These are phyloP conservation scores for Myriosclerotinia duriaeana DNA, from an alignment of 2,329 filamentous ascomycete genomes.

Conservation along the genomic window DNA sequence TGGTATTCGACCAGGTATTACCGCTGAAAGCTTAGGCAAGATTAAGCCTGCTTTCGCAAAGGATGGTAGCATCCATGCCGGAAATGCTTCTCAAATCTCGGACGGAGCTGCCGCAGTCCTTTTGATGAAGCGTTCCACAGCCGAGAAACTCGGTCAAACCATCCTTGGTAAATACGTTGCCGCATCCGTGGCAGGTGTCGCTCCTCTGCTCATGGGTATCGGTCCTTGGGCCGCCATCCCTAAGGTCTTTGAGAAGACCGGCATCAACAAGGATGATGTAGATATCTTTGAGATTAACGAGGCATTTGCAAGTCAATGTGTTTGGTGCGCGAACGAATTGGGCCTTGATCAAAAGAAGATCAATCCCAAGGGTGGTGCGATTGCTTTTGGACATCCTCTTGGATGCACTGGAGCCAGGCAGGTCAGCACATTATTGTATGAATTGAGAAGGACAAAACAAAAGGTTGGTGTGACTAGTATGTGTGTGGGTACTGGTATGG, in stretches of 20 bases:
- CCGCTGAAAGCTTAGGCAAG: slow-evolving; percentile 83
- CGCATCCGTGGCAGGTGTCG: slow-evolving; percentile 81
- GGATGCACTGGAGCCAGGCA: slow-evolving; percentile 93
- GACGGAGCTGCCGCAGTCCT: slow-evolving; percentile 94
- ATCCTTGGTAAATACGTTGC: slow-evolving; percentile 92
- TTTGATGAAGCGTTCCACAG: slow-evolving; percentile 90
- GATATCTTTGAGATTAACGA: slow-evolving; percentile 99
- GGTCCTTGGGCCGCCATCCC: slow-evolving; percentile 96
- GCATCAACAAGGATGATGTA: slow-evolving; percentile 83
- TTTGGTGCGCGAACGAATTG: slow-evolving; percentile 90
- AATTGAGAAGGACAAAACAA: slow-evolving; percentile 79
- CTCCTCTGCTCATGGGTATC: slow-evolving; percentile 91
- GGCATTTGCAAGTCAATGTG: slow-evolving; percentile 91
- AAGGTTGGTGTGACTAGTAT: slow-evolving; percentile 91
- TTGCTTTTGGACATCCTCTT: slow-evolving; percentile 92
- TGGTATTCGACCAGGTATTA: slow-evolving; percentile 81
- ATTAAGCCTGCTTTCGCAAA: slow-evolving; percentile 88
- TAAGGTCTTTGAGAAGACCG: slow-evolving; percentile 82
- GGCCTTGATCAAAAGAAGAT: slow-evolving; percentile 81
- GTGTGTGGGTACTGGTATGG: slow-evolving; percentile 97
- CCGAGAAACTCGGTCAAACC: slow-evolving; percentile 80
- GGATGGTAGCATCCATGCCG: slow-evolving; percentile 90
- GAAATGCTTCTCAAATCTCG: slow-evolving; percentile 93
- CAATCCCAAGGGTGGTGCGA: slow-evolving; percentile 95
- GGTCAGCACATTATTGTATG: slow-evolving; percentile 87